phyloP scores from a whole-genome alignment of 2,329 filamentous ascomycete species.

The Zymoseptoria tritici region DNA sequence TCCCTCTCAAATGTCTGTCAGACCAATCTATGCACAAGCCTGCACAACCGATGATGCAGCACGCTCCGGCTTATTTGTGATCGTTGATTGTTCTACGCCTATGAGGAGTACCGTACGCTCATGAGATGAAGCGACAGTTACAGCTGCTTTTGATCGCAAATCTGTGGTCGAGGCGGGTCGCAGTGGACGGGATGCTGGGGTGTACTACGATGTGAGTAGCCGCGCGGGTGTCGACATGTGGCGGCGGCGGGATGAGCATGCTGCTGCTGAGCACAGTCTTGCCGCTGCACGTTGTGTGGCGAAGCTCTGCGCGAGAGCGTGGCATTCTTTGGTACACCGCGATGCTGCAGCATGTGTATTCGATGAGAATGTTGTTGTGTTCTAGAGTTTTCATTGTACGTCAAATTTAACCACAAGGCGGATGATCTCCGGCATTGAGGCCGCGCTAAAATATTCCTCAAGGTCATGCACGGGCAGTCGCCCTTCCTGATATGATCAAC shows the following conservation, averaged over 20 bases:
- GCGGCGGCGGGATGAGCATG: not conserved
- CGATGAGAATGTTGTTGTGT: not conserved
- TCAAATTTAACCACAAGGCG: not conserved
- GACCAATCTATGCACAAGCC: constrained; percentile 64
- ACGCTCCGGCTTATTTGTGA: constrained; percentile 99
- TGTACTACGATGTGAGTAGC: not conserved
- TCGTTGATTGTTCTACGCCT: constrained; percentile 65
- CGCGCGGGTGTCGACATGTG: not conserved
- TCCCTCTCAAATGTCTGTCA: not conserved
- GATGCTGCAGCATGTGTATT: not conserved
- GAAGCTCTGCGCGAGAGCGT: not conserved
- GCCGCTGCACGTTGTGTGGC: not conserved
- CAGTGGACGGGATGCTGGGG: not conserved
- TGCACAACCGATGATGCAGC: constrained; percentile 84
- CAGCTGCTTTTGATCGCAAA: constrained; percentile 18
- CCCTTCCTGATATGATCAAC: not conserved
- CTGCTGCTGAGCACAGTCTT: not conserved
- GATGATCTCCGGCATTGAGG: not conserved
- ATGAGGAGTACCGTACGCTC: constrained; percentile 27
- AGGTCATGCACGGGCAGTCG: not conserved
- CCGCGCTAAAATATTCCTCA: not conserved
- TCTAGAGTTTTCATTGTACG: not conserved
- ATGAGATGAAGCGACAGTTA: constrained; percentile 25
- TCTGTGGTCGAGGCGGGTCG: constrained; percentile 22
- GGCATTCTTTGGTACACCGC: not conserved